Evolutionary conservation across 257 asterid genomes (phyloP).

Genomic region (Primulina tabacum): DNA sequence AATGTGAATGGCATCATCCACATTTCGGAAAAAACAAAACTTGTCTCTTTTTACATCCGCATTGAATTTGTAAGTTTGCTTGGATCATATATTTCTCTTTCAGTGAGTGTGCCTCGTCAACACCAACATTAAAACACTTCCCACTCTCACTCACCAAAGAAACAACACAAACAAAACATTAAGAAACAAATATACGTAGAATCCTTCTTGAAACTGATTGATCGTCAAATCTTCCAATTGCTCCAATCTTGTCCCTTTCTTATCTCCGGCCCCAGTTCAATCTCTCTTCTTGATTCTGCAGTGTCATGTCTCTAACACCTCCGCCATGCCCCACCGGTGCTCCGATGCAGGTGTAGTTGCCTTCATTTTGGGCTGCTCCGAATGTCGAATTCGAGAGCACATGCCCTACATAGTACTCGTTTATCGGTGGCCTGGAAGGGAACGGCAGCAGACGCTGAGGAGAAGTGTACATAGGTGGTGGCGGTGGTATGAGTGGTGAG

Average conservation of each 20-base stretch:
- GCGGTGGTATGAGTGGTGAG: constrained; percentile 31
- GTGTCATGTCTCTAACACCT: constrained; percentile 28
- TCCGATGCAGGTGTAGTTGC: constrained; percentile 73
- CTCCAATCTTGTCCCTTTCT: constrained; percentile 27
- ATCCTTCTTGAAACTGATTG: constrained; percentile 57
- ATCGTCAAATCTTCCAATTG: constrained; percentile 33
- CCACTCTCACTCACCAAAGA: constrained; percentile 36
- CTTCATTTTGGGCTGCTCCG: constrained; percentile 23
- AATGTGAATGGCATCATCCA: background rate
- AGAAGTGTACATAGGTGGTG: constrained; percentile 42
- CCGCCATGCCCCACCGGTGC: constrained; percentile 62
- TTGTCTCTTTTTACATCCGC: background rate
- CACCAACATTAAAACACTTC: constrained; percentile 26
- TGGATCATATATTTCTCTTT: constrained; percentile 20
- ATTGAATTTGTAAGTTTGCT: background rate
- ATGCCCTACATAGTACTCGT: constrained; percentile 67
- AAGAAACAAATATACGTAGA: constrained; percentile 28
- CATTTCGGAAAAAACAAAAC: background rate
- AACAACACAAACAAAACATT: constrained; percentile 8
- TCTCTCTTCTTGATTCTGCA: constrained; percentile 40
- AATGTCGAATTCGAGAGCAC: constrained; percentile 39
- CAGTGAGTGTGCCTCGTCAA: constrained; percentile 33
- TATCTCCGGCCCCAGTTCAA: constrained; percentile 50
- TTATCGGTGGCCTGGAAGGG: constrained; percentile 36
- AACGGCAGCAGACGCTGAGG: constrained; percentile 48